Evolutionary conservation across 495 filamentous ascomycete genomes (phyloP).

Genomic region (Hypomontagnella monticulosa): DNA sequence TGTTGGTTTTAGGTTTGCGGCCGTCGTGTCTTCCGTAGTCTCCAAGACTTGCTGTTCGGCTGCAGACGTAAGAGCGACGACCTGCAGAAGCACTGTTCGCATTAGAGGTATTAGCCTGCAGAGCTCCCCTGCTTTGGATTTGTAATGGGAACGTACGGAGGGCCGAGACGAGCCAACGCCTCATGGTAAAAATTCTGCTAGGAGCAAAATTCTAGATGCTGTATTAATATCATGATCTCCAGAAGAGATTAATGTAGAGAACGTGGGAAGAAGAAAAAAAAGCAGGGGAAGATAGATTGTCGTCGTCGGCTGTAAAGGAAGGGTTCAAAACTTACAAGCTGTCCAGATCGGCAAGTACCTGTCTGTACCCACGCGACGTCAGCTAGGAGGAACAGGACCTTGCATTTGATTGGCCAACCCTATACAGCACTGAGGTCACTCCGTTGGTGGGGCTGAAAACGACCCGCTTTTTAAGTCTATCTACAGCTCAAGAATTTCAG

Average conservation of each 20-base stretch:
- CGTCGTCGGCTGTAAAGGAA: conserved; percentile 10
- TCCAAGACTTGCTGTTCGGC: conserved; percentile 51
- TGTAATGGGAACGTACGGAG: conserved; percentile 50
- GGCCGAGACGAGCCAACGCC: conserved; percentile 52
- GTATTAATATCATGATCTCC: conserved; percentile 45
- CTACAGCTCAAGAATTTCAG: background rate
- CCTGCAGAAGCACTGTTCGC: conserved; percentile 59
- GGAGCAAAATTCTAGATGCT: conserved; percentile 39
- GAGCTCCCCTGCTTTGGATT: conserved; percentile 18
- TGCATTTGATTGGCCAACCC: background rate
- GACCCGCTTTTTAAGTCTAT: background rate
- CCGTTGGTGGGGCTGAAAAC: too few species aligned
- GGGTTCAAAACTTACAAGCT: conserved; percentile 43
- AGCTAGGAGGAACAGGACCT: background rate
- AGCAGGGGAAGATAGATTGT: background rate
- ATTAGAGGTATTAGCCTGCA: conserved; percentile 32
- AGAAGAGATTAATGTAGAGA: conserved; percentile 22
- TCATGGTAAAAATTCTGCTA: conserved; percentile 50
- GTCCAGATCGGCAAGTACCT: conserved; percentile 43
- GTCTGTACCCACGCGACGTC: conserved; percentile 33
- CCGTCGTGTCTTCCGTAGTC: conserved; percentile 33
- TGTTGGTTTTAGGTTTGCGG: conserved; percentile 44
- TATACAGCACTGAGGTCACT: too few species aligned
- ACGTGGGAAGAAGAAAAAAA: background rate
- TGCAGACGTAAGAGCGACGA: conserved; percentile 46